A percentile compares a stretch with the other conserved stretches of the same genome.
Evolutionary conservation across 192 early-diverging fungal genomes (phyloP).

Genomic region (Blastocladiella britannica): DNA sequence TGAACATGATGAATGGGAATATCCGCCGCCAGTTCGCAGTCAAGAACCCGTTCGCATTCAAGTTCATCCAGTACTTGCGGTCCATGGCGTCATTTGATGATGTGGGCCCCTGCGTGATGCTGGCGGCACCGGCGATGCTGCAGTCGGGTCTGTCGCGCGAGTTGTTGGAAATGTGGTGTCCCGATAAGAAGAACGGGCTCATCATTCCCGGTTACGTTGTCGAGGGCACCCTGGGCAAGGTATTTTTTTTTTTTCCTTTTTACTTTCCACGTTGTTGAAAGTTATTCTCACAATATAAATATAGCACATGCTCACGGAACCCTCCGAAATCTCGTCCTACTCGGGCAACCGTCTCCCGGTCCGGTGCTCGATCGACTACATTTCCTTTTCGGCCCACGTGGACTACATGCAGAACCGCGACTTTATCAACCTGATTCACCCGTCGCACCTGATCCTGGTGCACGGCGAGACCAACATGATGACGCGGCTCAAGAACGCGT

Average conservation of each 20-base stretch:
- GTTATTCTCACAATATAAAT: background rate
- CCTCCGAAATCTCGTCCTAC: constrained; percentile 59
- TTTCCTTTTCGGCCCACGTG: constrained; percentile 95
- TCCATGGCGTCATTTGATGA: constrained; percentile 79
- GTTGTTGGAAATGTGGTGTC: constrained; percentile 87
- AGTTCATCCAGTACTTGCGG: constrained; percentile 77
- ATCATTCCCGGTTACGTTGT: constrained; percentile 96
- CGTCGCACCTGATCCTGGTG: constrained; percentile 73
- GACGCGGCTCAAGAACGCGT: constrained; percentile 64
- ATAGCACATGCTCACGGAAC: constrained; percentile 53
- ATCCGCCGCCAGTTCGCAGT: constrained; percentile 67
- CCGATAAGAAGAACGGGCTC: constrained; percentile 74
- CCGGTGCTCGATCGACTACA: constrained; percentile 71
- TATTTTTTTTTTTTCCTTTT: background rate
- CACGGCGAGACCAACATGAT: constrained; percentile 93
- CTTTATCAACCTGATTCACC: constrained; percentile 88
- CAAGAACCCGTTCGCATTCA: constrained; percentile 89
- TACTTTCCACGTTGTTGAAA: background rate
- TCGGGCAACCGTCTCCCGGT: constrained; percentile 58
- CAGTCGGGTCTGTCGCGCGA: constrained; percentile 89
- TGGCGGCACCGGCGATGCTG: constrained; percentile 95
- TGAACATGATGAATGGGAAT: constrained; percentile 92
- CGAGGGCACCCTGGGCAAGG: constrained; percentile 66
- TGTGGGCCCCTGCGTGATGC: constrained; percentile 90
- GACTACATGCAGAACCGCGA: constrained; percentile 87